Conservation (phyloP, 2,329 filamentous ascomycete species). For the Colletotrichum ledebouriae region DNA sequence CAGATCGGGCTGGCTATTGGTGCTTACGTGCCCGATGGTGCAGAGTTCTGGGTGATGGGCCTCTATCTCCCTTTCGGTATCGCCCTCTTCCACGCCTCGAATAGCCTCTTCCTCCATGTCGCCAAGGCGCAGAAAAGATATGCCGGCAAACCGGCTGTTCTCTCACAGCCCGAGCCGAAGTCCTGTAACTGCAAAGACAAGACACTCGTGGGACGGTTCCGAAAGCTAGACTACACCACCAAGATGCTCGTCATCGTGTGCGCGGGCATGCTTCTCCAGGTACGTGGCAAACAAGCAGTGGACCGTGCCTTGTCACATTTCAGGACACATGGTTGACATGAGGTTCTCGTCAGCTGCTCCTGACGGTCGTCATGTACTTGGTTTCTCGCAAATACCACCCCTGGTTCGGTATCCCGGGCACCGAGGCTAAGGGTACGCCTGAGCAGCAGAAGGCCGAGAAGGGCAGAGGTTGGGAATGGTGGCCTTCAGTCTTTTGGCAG, state of each 20-base stretch:
- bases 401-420: constrained; percentile 71
- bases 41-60: constrained; percentile 77
- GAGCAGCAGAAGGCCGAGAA: constrained; percentile 62
- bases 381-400: constrained; percentile 75
- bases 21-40: constrained; percentile 61
- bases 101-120: constrained; percentile 71
- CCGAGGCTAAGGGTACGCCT: constrained; percentile 69
- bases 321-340: constrained; percentile 37
- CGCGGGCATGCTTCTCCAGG: constrained; percentile 69
- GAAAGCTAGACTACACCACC: constrained; percentile 59
- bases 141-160: constrained; percentile 39
- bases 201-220: constrained; percentile 54
- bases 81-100: constrained; percentile 75
- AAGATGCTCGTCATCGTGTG: constrained; percentile 65
- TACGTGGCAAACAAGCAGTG: constrained; percentile 50
- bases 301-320: constrained; percentile 23
- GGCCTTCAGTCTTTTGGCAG: constrained; percentile 75
- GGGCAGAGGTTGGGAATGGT: constrained; percentile 75
- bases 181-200: constrained; percentile 39
- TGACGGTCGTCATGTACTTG: constrained; percentile 72
- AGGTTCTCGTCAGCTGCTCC: constrained; percentile 60
- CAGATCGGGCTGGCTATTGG: constrained; percentile 56
- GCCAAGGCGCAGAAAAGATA: constrained; percentile 63
- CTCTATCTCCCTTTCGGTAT: constrained; percentile 75
- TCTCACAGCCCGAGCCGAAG: constrained; percentile 40